phyloP scores from a whole-genome alignment of 495 filamentous ascomycete genomes.

The Daldinia caldariorum region DNA sequence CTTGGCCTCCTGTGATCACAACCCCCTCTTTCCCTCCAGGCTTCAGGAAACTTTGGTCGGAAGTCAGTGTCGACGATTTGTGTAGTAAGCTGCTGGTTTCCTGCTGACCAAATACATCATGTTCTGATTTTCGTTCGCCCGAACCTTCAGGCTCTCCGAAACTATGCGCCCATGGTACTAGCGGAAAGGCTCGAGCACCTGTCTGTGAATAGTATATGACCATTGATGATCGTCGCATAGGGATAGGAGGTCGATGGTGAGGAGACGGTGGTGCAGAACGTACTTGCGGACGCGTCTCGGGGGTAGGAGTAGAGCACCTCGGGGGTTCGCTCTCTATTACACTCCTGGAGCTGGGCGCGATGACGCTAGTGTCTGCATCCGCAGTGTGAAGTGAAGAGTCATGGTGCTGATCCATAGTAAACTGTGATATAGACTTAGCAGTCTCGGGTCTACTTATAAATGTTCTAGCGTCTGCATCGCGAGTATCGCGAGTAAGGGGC shows the following conservation, averaged over 20 bases:
- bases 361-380: conserved; percentile 30
- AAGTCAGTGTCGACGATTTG: not conserved
- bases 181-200: conserved; percentile 43
- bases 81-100: not conserved
- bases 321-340: conserved; percentile 11
- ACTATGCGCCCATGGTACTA: conserved; percentile 30
- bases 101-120: conserved; percentile 5
- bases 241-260: conserved; percentile 21
- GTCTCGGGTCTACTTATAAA: conserved; percentile 24
- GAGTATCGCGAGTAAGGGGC: conserved; percentile 10
- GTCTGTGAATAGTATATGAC: conserved; percentile 30
- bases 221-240: conserved; percentile 27
- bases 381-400: conserved; percentile 23
- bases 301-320: conserved; percentile 1
- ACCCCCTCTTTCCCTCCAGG: not conserved
- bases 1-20: not conserved
- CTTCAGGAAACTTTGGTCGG: conserved; percentile 3
- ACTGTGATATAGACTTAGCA: conserved; percentile 25
- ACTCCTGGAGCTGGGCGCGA: conserved; percentile 24
- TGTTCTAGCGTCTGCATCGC: conserved; percentile 6
- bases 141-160: conserved; percentile 11
- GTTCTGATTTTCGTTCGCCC: not conserved
- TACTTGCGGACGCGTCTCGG: conserved; percentile 12
- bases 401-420: conserved; percentile 24
- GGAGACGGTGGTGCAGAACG: conserved; percentile 8